Conservation (phyloP, 2,329 filamentous ascomycete genomes). For the Ceratocystis destructans region DNA sequence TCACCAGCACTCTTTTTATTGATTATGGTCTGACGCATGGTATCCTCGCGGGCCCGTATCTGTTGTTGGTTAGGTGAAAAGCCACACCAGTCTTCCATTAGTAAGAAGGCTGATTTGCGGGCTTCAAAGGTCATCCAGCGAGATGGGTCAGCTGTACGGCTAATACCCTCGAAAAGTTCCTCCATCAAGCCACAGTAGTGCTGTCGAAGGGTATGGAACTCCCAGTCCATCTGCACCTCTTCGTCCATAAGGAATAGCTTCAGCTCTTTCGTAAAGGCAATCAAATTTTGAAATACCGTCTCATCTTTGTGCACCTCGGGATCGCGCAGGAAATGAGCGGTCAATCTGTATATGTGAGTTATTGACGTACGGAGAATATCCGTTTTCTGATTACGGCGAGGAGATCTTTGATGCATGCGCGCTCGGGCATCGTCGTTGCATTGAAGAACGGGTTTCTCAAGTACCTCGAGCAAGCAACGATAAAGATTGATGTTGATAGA, state of each 20-base stretch:
- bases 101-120: constrained; percentile 80
- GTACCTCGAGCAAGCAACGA: constrained; percentile 72
- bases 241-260: constrained; percentile 90
- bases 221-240: constrained; percentile 88
- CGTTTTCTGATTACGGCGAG: constrained; percentile 67
- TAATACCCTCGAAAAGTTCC: constrained; percentile 82
- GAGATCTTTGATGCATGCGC: constrained; percentile 76
- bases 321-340: constrained; percentile 72
- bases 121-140: constrained; percentile 97
- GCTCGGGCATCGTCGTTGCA: constrained; percentile 83
- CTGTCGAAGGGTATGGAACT: constrained; percentile 78
- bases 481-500: constrained; percentile 94
- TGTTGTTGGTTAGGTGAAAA: constrained; percentile 84
- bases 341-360: constrained; percentile 90
- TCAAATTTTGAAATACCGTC: constrained; percentile 78
- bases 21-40: constrained; percentile 72
- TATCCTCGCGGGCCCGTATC: constrained; percentile 69
- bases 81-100: constrained; percentile 99
- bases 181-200: constrained; percentile 94
- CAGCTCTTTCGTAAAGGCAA: constrained; percentile 79
- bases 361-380: constrained; percentile 86
- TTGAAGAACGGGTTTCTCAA: constrained; percentile 71
- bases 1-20: constrained; percentile 65
- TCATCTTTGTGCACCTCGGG: constrained; percentile 70
- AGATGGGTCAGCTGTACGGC: constrained; percentile 67